Evolutionary conservation across 352 stramenopile genomes (phyloP).

Genomic region (Phytophthora sansomeana): DNA sequence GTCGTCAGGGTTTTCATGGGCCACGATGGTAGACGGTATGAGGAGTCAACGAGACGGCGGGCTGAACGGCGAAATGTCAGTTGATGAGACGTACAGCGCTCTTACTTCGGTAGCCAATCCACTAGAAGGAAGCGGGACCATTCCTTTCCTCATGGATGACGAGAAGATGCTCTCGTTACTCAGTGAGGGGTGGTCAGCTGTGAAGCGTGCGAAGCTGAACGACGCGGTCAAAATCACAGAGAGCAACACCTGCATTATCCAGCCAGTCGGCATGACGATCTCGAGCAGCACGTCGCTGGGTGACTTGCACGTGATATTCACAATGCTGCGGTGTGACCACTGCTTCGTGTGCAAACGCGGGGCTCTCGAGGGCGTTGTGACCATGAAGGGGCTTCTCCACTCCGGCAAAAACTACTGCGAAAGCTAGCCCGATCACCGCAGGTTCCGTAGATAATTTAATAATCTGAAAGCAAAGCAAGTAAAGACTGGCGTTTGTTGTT

Average conservation of each 20-base stretch:
- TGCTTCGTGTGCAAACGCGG: constrained; percentile 86
- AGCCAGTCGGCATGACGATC: constrained; percentile 72
- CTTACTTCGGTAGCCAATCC: constrained; percentile 34
- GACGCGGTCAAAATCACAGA: constrained; percentile 69
- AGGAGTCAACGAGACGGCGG: constrained; percentile 47
- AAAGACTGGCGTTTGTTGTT: no score
- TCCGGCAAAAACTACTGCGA: constrained; percentile 43
- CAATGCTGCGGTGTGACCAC: constrained; percentile 85
- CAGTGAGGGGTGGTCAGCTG: constrained; percentile 58
- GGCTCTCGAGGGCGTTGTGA: constrained; percentile 78
- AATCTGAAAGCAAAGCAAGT: neutral
- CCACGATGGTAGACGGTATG: constrained; percentile 55
- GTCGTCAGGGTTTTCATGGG: constrained; percentile 51
- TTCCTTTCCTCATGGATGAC: constrained; percentile 83
- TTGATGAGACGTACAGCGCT: constrained; percentile 63
- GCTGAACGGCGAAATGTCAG: constrained; percentile 58
- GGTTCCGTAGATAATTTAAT: neutral
- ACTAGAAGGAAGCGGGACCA: constrained; percentile 10
- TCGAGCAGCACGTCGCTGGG: constrained; percentile 77
- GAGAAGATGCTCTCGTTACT: constrained; percentile 75
- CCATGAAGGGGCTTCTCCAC: constrained; percentile 64
- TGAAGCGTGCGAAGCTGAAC: constrained; percentile 57
- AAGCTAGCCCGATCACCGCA: constrained; percentile 3
- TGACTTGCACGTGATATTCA: constrained; percentile 88
- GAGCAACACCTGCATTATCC: constrained; percentile 57